These are phyloP conservation scores for Harringtonia lauricola DNA, from an alignment of 2,329 filamentous ascomycete genomes.

Conservation along the genomic window DNA sequence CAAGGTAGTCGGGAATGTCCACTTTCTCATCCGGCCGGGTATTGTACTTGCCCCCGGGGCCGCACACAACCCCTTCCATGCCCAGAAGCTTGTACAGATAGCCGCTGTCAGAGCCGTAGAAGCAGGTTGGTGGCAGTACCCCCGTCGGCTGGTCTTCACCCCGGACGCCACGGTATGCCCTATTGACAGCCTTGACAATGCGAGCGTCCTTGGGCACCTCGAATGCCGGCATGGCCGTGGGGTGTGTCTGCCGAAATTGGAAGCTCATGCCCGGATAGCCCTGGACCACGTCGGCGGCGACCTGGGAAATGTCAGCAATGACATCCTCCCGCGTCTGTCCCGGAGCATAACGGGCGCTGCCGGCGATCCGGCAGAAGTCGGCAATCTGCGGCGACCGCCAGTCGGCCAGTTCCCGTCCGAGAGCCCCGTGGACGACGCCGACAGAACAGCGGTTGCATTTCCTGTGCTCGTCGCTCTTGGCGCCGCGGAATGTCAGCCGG, in stretches of 20 bases:
- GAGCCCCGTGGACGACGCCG: slow-evolving; percentile 16
- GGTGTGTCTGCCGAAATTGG: slow-evolving; percentile 14
- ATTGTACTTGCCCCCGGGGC: slow-evolving; percentile 17
- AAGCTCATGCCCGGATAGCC: slow-evolving; percentile 14
- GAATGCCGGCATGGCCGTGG: slow-evolving; percentile 18
- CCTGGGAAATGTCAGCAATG: slow-evolving; percentile 12
- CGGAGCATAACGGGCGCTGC: slow-evolving; percentile 16
- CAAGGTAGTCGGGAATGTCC: slow-evolving; percentile 16
- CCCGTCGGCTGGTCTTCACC: slow-evolving; percentile 14
- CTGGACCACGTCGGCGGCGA: slow-evolving; percentile 9
- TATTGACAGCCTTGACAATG: slow-evolving; percentile 14
- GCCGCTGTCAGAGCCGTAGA: slow-evolving; percentile 16
- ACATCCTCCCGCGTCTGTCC: slow-evolving; percentile 16
- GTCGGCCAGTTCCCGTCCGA: slow-evolving; percentile 14
- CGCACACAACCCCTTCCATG: slow-evolving; percentile 17
- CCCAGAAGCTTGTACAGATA: slow-evolving; percentile 16
- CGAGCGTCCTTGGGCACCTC: slow-evolving; percentile 10
- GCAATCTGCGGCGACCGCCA: slow-evolving; percentile 16
- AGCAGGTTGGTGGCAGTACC: slow-evolving; percentile 15
- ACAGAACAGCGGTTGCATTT: slow-evolving; percentile 17
- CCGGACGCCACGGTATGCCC: slow-evolving; percentile 12
- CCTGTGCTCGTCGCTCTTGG: slow-evolving; percentile 13
- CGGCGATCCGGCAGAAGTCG: slow-evolving; percentile 15
- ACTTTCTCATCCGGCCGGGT: slow-evolving; percentile 17
- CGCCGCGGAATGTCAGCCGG: slow-evolving; percentile 13